Evolutionary conservation across 208 protist species (phyloP), one percentile per base, ranked within the genome.

Genomic region (Acanthamoeba culbertsoni): DNA sequence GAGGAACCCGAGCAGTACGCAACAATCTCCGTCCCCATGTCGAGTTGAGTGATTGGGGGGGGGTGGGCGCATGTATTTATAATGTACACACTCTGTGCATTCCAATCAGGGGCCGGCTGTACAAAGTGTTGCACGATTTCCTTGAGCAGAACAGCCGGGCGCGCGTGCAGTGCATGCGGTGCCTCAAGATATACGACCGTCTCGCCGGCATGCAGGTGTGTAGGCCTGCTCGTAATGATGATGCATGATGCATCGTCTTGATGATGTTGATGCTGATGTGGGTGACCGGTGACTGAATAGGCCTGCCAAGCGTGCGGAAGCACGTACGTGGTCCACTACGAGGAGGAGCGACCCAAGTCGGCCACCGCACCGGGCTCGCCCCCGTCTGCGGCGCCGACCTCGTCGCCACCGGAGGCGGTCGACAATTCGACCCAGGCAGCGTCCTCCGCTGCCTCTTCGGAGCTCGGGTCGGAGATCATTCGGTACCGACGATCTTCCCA

Each of bases 111-210:
- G 33, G n/a, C 7, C 43, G 42, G 33, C 79, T 89, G 51, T 6
- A 43, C 26, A 5, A 18, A 12, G 35, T 89, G 33, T 20, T 89
- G 79, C 79, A 89, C 7, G 53, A 10, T 23, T 65, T 68, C 35
- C 18, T 89, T 16, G 33, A 18, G 7, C 79, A 65, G 79, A 89
- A 89, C 53, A 89, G 79, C 51, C 45, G 63, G 40, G 43, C 79
- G 1, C 79, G 53, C 57, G 79, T 89, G 26, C 79, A 89, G 79
- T 89, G 79, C 51, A 89, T 89, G 79, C n/a, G 53, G 5, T 89
- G 79, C 51, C 33, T 65, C 31, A 89, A 89, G 53, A 65, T 89
- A 16, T 82, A 82, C 43, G 71, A 82, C 20, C 71, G 71, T 2
- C 71, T 82, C 7, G 71, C 42, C 14, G 42, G 42, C 40, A 82